A percentile compares a stretch with the other conserved stretches of the same genome.
Evolutionary conservation across 371 early-diverging fungal genomes (phyloP).

Genomic region (Haplosporangium sp.): DNA sequence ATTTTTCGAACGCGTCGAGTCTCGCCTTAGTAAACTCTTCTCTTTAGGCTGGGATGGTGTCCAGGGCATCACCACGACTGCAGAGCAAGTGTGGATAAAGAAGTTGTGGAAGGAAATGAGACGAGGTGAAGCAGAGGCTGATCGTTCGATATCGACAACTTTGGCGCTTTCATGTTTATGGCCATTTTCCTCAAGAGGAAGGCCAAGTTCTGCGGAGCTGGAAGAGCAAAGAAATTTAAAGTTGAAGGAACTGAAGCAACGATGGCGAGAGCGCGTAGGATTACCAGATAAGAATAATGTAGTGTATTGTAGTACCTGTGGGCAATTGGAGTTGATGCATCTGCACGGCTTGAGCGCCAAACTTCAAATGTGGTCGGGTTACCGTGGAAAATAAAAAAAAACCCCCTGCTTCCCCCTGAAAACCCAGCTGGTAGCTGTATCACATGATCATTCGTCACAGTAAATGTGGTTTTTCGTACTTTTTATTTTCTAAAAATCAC

Average conservation of each 20-base stretch:
- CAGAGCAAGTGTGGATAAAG: constrained; percentile 44
- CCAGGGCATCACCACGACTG: constrained; percentile 30
- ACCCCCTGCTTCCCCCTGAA: not conserved
- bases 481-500: not conserved
- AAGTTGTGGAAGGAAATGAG: constrained; percentile 32
- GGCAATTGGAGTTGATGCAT: constrained; percentile 54
- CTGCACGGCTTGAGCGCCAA: constrained; percentile 36
- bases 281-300: constrained; percentile 32
- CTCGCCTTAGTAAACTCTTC: constrained; percentile 16
- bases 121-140: constrained; percentile 26
- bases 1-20: constrained; percentile 31
- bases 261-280: constrained; percentile 38
- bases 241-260: constrained; percentile 23
- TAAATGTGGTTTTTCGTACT: not conserved
- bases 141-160: constrained; percentile 3
- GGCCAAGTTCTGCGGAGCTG: constrained; percentile 1
- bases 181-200: not conserved
- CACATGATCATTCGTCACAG: not conserved
- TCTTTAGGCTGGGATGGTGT: constrained; percentile 39
- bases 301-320: constrained; percentile 29
- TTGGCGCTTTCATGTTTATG: constrained; percentile 14
- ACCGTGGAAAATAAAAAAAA: constrained; percentile 14
- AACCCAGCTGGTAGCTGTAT: not conserved
- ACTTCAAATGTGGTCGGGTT: constrained; percentile 47
- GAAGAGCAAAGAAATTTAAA: constrained; percentile 32